Base-by-base conservation (phyloP, 768 basidiomycete genomes). In the Tephrocybe rancida region DNA sequence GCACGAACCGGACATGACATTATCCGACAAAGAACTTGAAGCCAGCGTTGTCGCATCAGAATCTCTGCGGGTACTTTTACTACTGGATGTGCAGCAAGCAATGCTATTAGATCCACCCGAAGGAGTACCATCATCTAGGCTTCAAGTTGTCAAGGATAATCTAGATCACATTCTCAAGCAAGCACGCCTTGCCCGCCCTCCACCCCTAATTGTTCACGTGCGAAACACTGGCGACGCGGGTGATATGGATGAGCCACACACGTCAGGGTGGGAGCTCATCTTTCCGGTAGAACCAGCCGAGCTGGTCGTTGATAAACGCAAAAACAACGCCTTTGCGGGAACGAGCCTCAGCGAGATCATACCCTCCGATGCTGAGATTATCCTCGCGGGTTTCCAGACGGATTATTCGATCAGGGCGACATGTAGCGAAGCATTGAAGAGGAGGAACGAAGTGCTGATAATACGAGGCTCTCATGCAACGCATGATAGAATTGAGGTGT, bases 301-400 rank as follows among this genome's bases (percentile, higher is more conserved):
- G 64, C 64, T 69, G 45, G 72, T 87, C 47, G 59, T 88, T 42
- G 86, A 88, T 70, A 88, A 88, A 70, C 70, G 71, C 44, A 85
- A 85, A 70, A 87, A 84, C 70, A 87, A 88, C 58, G 85, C 86
- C 24, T 90, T 88, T 58, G 74, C 78, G 0, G 83, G 83, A 10
- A 88, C 86, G 18, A 56, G 48, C 10, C 73, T 90, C 3, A 77
- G 68, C 7, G 73, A 77, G 3, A 61, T 84, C 38, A 70, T 90
- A 30, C 73, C 77, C 0, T 48, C 63, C 3, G 76, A 81, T 26
- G 85, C 85, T 13, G 82, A 87, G 72, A 74, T 88, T 46, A 75
- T 88, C 46, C 76, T 88, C 45, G 81, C 80, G 16, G 87, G 87
- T 13, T 78, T 86, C 64, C 84, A 85, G 67, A 85, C 83, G 60